Evolutionary conservation across 2,329 filamentous ascomycete genomes (phyloP).

Genomic region (Geosmithia putterillii): DNA sequence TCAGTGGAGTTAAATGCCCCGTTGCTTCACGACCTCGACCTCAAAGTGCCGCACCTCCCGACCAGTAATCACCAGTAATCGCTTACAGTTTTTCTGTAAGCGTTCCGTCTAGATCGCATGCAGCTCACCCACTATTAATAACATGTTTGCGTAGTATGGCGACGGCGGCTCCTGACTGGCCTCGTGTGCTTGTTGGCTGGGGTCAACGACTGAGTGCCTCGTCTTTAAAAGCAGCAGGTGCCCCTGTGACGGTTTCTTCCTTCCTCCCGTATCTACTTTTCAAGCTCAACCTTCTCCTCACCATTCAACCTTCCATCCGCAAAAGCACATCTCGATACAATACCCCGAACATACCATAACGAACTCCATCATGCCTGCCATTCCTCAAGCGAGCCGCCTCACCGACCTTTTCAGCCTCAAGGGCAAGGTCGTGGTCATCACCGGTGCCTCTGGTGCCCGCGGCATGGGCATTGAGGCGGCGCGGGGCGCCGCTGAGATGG

Average conservation of each 20-base stretch:
- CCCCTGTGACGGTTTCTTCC: neutral
- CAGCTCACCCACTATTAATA: neutral
- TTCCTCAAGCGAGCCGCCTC: constrained; percentile 41
- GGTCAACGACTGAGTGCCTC: neutral
- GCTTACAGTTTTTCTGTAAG: neutral
- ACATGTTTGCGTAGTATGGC: neutral
- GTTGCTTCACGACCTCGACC: neutral
- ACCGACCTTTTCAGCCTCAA: constrained; percentile 49
- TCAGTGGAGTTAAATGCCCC: neutral
- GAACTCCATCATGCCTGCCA: constrained; percentile 30
- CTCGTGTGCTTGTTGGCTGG: neutral
- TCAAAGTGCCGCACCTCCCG: neutral
- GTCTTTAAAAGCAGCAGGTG: neutral
- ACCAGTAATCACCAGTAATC: neutral
- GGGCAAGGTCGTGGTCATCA: constrained; percentile 53
- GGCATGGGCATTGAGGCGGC: constrained; percentile 55
- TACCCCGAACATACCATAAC: neutral
- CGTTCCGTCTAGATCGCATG: neutral
- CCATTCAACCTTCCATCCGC: neutral
- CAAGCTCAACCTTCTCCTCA: neutral
- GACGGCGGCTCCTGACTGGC: no score
- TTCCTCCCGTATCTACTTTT: neutral
- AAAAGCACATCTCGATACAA: neutral
- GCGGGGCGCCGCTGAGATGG: constrained; percentile 50
- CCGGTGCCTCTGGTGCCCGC: constrained; percentile 50